Evolutionary conservation across 2,329 filamentous ascomycete species (phyloP), one percentile per base, ranked within the genome.

Genomic region (Nemania serpens): DNA sequence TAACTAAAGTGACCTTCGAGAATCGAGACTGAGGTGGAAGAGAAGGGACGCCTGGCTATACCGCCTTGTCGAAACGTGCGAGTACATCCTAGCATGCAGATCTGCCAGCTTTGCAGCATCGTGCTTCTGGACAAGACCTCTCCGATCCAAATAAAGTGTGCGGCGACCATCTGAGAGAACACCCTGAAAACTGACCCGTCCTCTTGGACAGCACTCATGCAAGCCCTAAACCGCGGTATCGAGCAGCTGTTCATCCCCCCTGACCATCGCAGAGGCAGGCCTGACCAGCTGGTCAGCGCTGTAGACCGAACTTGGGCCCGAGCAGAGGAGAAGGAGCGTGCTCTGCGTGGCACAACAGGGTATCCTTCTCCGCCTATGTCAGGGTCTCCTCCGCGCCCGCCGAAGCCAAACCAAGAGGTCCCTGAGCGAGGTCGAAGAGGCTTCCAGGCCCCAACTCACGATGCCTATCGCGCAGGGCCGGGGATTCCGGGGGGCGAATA

Each of bases 291-390:
- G 73, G 79, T 79, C 71, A 82, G 82, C 73, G 78, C 78, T 75
- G 79, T 84, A 70, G 83, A 84, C 78, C 77, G 80, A 78, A 79
- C 79, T 75, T 81, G 83, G 81, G 78, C 77, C 72, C 79, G 79
- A 82, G 78, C 77, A 80, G 78, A 81, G 79, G 78, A 81, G 79
- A 81, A 78, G 73, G 79, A 80, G 75, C 78, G 77, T 75, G 75
- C 78, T 79, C 79, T 81, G 78, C 81, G 79, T 70, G 77, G 80
- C 71, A 79, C 79, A 73, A 80, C 80, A 81, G 84, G 83, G 74
- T 89, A 89, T 78, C 87, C 86, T 75, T 89, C 87, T 82, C 87
- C 87, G 79, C 87, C 87, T 82, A 89, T 89, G 87, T 89, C 87
- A 81, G 86, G 85, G 74, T 88, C 87, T 80, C 85, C 86, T 71